A percentile compares a stretch with the other conserved stretches of the same genome.
phyloP scores from a whole-genome alignment of 352 stramenopile genomes.

The Phytophthora citricola region DNA sequence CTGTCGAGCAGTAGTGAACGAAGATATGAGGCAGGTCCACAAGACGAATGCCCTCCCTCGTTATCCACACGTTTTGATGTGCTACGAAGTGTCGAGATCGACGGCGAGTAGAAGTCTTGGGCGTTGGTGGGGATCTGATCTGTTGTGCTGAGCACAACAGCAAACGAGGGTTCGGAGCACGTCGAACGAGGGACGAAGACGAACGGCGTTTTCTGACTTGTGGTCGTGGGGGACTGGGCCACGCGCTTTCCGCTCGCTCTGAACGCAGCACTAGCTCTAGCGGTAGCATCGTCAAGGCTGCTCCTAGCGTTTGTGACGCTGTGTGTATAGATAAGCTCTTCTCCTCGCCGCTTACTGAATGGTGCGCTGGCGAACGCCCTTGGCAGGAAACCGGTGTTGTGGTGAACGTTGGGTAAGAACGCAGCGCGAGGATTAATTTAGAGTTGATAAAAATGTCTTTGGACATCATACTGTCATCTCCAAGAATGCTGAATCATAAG shows the following conservation, averaged over 20 bases:
- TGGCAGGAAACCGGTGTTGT: slow-evolving; percentile 4
- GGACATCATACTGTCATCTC: too few relatives aligned
- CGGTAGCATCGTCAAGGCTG: slow-evolving; percentile 22
- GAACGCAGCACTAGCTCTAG: slow-evolving; percentile 29
- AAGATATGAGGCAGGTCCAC: slow-evolving; percentile 15
- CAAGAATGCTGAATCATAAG: too few relatives aligned
- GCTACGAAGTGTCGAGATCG: slow-evolving; percentile 20
- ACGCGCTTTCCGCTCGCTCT: slow-evolving; percentile 22
- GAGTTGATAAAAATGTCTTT: neutral
- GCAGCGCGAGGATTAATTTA: neutral
- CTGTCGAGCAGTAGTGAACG: slow-evolving; percentile 23
- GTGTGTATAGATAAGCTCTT: slow-evolving; percentile 4
- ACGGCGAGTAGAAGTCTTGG: slow-evolving; percentile 25
- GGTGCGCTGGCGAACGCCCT: neutral
- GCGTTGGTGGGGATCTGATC: slow-evolving; percentile 15
- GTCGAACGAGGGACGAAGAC: slow-evolving; percentile 12
- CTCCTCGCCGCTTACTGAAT: slow-evolving; percentile 4
- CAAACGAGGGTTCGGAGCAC: slow-evolving; percentile 11
- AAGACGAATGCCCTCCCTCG: slow-evolving; percentile 7
- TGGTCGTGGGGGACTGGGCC: slow-evolving; percentile 27
- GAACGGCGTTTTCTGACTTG: slow-evolving; percentile 28
- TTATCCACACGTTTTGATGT: slow-evolving; percentile 13
- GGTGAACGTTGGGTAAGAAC: slow-evolving; percentile 8
- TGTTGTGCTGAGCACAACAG: slow-evolving; percentile 19
- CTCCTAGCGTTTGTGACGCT: slow-evolving; percentile 1